Evolutionary conservation across 768 basidiomycete species (phyloP), one percentile per base, ranked within the genome.

Genomic region (Tricholoma furcatifolium): DNA sequence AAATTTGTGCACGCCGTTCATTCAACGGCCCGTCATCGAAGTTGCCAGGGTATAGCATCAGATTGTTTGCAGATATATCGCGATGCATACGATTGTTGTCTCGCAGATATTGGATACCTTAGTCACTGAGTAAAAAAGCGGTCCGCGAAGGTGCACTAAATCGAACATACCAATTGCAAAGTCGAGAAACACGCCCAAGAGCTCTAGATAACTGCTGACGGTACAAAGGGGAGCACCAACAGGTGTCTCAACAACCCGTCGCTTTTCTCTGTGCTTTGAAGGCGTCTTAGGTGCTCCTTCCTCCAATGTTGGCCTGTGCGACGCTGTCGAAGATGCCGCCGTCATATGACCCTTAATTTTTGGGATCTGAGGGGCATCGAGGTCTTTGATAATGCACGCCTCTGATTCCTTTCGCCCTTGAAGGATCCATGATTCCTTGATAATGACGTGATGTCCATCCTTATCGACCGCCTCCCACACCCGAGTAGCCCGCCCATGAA

Each of bases 251-350:
- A 34, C 14, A 20, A 47, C 30, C 2, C n/a, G 45, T 14, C 15
- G 34, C 34, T 47, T 47, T 47, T 47, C 45, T 35, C 45, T 47
- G 45, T 47, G 45, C 45, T 34, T 47, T 20, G 10, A n/a, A n/a
- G n/a, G n/a, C n/a, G n/a, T 27, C 17, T 27, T 10, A 6, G 3
- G 5, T 5, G 20, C 11, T 14, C 12, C 34, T 6, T 15, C 10
- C 31, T 1, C 1, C 17, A 32, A n/a, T 17, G 10, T 2, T 36
- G 14, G 10, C 3, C 20, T 12, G 45, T 21, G 45, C 15, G 4
- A 27, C 6, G 12, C 17, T 2, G 34, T 47, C 3, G 45, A 20
- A 10, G 18, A 34, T 11, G 1, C 5, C 45, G 36, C 34, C 14
- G 18, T 47, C 34, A 34, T 36, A 36, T 17, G n/a, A 35, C 6